Conservation (phyloP, 768 basidiomycete genomes). For the Termitomyces sp. region DNA sequence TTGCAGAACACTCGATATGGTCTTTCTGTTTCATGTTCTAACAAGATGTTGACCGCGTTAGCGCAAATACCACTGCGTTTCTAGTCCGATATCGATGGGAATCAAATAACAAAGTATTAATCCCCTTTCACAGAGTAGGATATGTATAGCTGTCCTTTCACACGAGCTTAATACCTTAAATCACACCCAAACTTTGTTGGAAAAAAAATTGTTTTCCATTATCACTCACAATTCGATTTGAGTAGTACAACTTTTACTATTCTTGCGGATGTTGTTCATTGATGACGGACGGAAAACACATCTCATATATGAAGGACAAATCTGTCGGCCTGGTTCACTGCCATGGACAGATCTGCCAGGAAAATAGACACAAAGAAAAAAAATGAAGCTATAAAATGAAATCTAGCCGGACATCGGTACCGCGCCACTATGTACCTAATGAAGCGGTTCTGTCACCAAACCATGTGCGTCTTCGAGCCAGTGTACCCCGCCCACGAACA, state of each 20-base stretch:
- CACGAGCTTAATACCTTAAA: neutral
- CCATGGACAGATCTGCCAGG: too few relatives aligned
- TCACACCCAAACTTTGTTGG: neutral
- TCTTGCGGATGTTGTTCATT: neutral
- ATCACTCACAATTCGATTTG: neutral
- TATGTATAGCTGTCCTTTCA: neutral
- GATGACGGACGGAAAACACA: neutral
- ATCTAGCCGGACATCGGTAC: conserved; percentile 1
- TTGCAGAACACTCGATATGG: too few relatives aligned
- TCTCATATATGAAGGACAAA: neutral
- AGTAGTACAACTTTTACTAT: neutral
- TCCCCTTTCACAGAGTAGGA: too few relatives aligned
- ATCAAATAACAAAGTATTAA: too few relatives aligned
- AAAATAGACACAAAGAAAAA: conserved; percentile 19
- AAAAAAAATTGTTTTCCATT: neutral
- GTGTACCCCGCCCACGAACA: conserved; percentile 50
- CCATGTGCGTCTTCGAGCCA: conserved; percentile 40
- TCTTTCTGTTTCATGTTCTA: too few relatives aligned
- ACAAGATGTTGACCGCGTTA: too few relatives aligned
- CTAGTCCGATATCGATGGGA: too few relatives aligned
- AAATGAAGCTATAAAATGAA: conserved; percentile 12
- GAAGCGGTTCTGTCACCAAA: neutral
- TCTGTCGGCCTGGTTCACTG: too few relatives aligned
- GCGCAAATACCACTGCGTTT: too few relatives aligned
- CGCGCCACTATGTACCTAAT: neutral